Percentiles rank a stretch among this genome's conserved stretches.
Conservation (phyloP, 2,329 filamentous ascomycete genomes). For the Hypoxylon sp. region DNA sequence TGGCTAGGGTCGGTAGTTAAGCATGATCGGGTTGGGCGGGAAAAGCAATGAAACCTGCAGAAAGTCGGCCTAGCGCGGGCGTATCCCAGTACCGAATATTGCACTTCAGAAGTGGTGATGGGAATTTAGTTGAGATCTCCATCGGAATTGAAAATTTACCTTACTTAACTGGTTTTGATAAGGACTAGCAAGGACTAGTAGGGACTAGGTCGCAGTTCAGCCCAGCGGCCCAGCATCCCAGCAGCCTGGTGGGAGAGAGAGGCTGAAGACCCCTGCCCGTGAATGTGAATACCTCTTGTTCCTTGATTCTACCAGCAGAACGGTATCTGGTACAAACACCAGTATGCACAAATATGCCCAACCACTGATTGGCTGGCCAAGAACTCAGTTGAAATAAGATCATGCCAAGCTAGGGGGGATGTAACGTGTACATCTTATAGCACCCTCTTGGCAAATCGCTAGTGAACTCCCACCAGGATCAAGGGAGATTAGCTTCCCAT, state of each 20-base stretch:
- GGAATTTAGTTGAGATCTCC: conserved; percentile 18
- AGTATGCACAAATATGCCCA: not conserved
- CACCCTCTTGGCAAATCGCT: not conserved
- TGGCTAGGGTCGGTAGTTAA: conserved; percentile 22
- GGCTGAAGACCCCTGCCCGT: conserved; percentile 36
- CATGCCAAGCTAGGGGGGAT: conserved; percentile 18
- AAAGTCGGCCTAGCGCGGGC: conserved; percentile 11
- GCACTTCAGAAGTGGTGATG: conserved; percentile 1
- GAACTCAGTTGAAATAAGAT: conserved; percentile 23
- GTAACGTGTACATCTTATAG: conserved; percentile 28
- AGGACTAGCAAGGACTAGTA: conserved; percentile 17
- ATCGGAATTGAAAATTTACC: conserved; percentile 29
- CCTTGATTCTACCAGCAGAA: conserved; percentile 28
- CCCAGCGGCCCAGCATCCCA: no score
- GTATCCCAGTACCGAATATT: not conserved
- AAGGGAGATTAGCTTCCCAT: conserved; percentile 22
- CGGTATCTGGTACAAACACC: conserved; percentile 15
- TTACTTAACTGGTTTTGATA: conserved; percentile 24
- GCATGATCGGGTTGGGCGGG: conserved; percentile 17
- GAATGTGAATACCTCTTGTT: conserved; percentile 18
- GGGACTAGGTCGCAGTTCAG: conserved; percentile 12
- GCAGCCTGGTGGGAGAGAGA: conserved; percentile 13
- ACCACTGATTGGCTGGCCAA: conserved; percentile 20
- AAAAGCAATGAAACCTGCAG: conserved; percentile 17
- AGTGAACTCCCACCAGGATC: conserved; percentile 15